Conservation (phyloP, 1,139 yeast species). For the Yamadazyma kanchanaburiensis region DNA sequence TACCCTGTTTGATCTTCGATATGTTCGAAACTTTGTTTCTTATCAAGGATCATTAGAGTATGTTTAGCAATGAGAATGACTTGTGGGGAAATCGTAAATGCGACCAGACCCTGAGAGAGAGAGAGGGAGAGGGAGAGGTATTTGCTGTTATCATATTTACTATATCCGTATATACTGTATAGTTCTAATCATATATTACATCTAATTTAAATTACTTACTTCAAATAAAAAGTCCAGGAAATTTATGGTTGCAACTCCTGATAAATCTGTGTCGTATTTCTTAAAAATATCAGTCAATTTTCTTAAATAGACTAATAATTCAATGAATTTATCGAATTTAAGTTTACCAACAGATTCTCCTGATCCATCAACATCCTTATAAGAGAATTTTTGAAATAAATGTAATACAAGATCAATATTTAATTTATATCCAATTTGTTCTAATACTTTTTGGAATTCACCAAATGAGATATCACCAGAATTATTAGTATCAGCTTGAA, state of each 20-base stretch:
- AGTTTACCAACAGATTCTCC: conserved; percentile 49
- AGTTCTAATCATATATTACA: not conserved
- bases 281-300: conserved; percentile 77
- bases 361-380: conserved; percentile 29
- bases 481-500: conserved; percentile 58
- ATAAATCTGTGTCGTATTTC: conserved; percentile 69
- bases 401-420: conserved; percentile 61
- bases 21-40: too few species aligned
- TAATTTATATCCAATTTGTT: conserved; percentile 67
- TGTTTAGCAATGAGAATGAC: too few species aligned
- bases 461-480: conserved; percentile 64
- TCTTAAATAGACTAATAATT: conserved; percentile 71
- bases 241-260: conserved; percentile 74
- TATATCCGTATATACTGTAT: too few species aligned
- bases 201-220: conserved; percentile 34
- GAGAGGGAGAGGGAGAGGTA: too few species aligned
- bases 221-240: conserved; percentile 78
- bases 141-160: too few species aligned
- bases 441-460: conserved; percentile 65
- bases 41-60: too few species aligned
- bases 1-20: too few species aligned
- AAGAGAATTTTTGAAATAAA: conserved; percentile 58
- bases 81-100: too few species aligned
- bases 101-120: too few species aligned
- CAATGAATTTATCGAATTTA: conserved; percentile 81